phyloP scores from a whole-genome alignment of 352 stramenopile genomes.

The Phytopythium sindhum region DNA sequence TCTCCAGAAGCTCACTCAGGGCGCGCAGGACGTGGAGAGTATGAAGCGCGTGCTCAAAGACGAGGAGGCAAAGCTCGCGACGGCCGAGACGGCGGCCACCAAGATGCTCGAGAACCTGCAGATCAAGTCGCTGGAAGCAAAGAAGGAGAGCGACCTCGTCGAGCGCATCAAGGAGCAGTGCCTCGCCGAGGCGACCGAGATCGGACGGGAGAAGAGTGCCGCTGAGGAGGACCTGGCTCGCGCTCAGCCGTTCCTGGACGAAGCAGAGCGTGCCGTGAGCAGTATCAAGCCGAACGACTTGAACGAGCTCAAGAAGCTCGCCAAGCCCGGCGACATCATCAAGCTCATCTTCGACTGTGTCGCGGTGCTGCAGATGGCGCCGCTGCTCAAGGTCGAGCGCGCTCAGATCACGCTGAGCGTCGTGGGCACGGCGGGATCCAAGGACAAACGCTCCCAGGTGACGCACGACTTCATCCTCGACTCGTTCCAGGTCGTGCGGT shows the following conservation, averaged over 20 bases:
- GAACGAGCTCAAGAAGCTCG: slow-evolving; percentile 91
- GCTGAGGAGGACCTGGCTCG: slow-evolving; percentile 87
- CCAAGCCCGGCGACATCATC: slow-evolving; percentile 90
- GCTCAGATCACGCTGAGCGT: slow-evolving; percentile 58
- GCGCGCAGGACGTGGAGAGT: slow-evolving; percentile 83
- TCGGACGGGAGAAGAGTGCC: slow-evolving; percentile 82
- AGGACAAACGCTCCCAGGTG: slow-evolving; percentile 68
- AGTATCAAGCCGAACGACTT: slow-evolving; percentile 89
- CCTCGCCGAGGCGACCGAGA: slow-evolving; percentile 69
- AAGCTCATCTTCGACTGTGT: slow-evolving; percentile 93
- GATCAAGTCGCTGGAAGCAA: slow-evolving; percentile 79
- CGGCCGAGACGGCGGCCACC: slow-evolving; percentile 78
- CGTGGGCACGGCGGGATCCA: slow-evolving; percentile 24
- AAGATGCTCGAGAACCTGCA: slow-evolving; percentile 80
- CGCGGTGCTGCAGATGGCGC: slow-evolving; percentile 83
- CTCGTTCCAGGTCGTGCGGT: slow-evolving; percentile 82
- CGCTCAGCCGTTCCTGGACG: slow-evolving; percentile 89
- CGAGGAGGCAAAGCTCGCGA: slow-evolving; percentile 84
- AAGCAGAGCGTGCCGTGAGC: slow-evolving; percentile 81
- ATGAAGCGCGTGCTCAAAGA: slow-evolving; percentile 90
- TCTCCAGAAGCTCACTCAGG: slow-evolving; percentile 86
- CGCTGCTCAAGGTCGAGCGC: slow-evolving; percentile 70
- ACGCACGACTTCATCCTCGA: slow-evolving; percentile 82
- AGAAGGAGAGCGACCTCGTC: slow-evolving; percentile 89
- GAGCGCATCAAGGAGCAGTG: slow-evolving; percentile 86